A percentile compares a stretch with the other conserved stretches of the same genome.
phyloP scores from a whole-genome alignment of 169 alveolate genomes.

The Eimeria praecox region DNA sequence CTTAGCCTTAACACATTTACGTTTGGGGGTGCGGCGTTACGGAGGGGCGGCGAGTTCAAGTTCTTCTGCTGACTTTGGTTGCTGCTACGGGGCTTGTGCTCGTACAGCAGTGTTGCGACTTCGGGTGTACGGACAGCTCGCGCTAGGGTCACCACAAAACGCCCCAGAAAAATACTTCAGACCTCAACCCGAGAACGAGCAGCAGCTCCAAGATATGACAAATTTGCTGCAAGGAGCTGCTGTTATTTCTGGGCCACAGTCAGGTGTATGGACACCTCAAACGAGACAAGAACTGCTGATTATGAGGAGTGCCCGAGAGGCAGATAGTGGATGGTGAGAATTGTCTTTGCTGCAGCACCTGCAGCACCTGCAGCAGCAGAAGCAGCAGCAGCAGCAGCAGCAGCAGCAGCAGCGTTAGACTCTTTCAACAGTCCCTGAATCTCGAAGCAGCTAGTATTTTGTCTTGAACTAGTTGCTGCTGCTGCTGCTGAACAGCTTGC shows the following conservation, averaged over 20 bases:
- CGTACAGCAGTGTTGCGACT: conserved; percentile 73
- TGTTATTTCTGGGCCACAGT: conserved; percentile 23
- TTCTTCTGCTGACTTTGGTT: neutral
- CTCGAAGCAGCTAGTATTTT: neutral
- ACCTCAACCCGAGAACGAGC: neutral
- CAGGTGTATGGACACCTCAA: conserved; percentile 43
- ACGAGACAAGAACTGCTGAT: conserved; percentile 34
- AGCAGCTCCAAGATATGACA: conserved; percentile 26
- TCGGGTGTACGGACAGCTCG: conserved; percentile 66
- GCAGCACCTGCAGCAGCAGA: conserved; percentile 2
- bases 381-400: neutral
- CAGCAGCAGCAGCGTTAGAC: neutral
- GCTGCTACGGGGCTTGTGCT: neutral
- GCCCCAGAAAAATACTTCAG: neutral
- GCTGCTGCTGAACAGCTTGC: neutral
- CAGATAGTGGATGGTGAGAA: neutral
- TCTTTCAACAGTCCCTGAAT: neutral
- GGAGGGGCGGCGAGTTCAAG: neutral
- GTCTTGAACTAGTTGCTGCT: neutral
- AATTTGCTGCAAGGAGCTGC: conserved; percentile 65
- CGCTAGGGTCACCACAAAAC: conserved; percentile 7
- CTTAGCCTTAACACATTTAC: conserved; percentile 10
- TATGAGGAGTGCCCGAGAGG: neutral
- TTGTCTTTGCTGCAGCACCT: neutral
- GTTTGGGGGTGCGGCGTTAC: conserved; percentile 31